phyloP scores from a whole-genome alignment of 805 yeast species.

The Ogataea zsoltii region DNA sequence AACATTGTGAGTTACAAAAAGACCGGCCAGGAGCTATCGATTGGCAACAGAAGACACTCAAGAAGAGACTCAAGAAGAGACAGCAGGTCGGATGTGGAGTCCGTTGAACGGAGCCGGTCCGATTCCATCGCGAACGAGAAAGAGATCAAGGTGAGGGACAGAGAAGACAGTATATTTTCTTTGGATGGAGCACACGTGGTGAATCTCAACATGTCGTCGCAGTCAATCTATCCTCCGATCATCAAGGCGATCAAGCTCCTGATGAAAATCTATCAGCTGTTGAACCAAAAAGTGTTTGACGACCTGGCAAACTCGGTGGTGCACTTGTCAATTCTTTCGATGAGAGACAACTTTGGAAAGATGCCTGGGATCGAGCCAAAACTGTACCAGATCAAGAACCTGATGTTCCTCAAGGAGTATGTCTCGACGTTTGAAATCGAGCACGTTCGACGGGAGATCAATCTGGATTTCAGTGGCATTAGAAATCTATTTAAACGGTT shows the following conservation, averaged over 20 bases:
- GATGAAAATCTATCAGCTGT: constrained; percentile 76
- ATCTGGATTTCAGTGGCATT: constrained; percentile 80
- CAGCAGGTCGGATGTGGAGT: constrained; percentile 1
- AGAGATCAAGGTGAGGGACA: constrained; percentile 5
- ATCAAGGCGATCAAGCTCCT: constrained; percentile 66
- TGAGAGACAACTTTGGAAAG: constrained; percentile 52
- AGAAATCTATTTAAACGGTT: constrained; percentile 41
- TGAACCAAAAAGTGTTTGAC: constrained; percentile 78
- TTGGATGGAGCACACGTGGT: constrained; percentile 8
- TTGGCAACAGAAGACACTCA: constrained; percentile 43
- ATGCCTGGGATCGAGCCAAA: constrained; percentile 60
- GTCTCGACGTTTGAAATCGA: constrained; percentile 78
- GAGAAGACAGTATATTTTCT: constrained; percentile 16
- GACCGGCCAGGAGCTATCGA: constrained; percentile 63
- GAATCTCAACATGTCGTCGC: constrained; percentile 10
- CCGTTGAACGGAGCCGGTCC: constrained; percentile 1
- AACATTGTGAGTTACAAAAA: constrained; percentile 69
- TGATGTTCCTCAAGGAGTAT: constrained; percentile 69
- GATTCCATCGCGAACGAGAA: constrained; percentile 3
- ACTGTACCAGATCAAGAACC: constrained; percentile 69
- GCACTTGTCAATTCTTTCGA: constrained; percentile 68
- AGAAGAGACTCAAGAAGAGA: constrained; percentile 10
- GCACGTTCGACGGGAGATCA: constrained; percentile 66
- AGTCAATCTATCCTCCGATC: constrained; percentile 62
- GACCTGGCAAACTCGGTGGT: constrained; percentile 86